phyloP scores from a whole-genome alignment of 2,329 filamentous ascomycete species.

The Fusarium udum region DNA sequence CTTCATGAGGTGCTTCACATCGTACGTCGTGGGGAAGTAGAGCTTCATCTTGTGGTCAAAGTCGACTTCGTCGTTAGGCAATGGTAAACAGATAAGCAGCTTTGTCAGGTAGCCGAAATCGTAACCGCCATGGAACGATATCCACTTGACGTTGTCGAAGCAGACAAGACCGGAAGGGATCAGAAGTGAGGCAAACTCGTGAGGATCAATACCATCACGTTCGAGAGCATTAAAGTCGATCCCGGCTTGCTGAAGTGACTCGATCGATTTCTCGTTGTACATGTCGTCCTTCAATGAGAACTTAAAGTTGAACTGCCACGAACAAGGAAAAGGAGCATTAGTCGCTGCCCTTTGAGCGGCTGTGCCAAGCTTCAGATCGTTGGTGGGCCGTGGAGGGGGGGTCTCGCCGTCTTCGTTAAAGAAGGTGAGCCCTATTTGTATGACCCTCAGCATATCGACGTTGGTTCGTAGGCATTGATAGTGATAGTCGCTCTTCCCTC shows the following conservation, averaged over 20 bases:
- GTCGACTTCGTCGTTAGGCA: conserved; percentile 89
- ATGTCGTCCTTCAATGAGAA: conserved; percentile 96
- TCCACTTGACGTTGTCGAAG: conserved; percentile 90
- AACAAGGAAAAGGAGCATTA: conserved; percentile 75
- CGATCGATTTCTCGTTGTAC: conserved; percentile 96
- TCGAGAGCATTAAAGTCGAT: conserved; percentile 89
- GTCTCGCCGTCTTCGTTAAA: conserved; percentile 92
- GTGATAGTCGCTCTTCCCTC: conserved; percentile 96
- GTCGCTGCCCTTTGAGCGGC: conserved; percentile 52
- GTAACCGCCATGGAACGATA: conserved; percentile 97
- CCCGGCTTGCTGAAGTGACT: conserved; percentile 89
- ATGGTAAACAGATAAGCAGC: conserved; percentile 81
- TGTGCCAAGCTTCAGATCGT: conserved; percentile 52
- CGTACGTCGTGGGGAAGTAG: conserved; percentile 93
- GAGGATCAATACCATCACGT: conserved; percentile 88
- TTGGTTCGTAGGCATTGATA: conserved; percentile 98
- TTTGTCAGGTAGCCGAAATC: conserved; percentile 98
- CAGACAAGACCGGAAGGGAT: conserved; percentile 93
- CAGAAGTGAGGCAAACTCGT: conserved; percentile 86
- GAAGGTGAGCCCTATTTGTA: conserved; percentile 93
- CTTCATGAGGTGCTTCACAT: conserved; percentile 98
- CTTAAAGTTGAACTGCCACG: conserved; percentile 99
- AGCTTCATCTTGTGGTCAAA: conserved; percentile 90
- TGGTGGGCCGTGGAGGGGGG: conserved; percentile 73
- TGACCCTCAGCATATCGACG: conserved; percentile 96